Evolutionary conservation across 371 early-diverging fungal genomes (phyloP), one percentile per base, ranked within the genome.

Genomic region (Coemansia sp.): DNA sequence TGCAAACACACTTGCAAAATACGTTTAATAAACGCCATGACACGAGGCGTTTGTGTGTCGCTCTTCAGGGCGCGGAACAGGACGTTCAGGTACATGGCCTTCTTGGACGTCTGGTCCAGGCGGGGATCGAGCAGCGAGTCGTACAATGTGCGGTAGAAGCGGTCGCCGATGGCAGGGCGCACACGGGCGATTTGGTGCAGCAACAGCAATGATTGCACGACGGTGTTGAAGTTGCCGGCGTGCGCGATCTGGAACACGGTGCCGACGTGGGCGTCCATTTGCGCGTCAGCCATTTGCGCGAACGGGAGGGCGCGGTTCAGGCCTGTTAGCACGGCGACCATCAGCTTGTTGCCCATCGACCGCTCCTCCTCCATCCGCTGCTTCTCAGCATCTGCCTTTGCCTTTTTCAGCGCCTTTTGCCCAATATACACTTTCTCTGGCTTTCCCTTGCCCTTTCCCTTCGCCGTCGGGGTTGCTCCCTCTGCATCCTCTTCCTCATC

Each of bases 241-340:
- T 96, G 94, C 13, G 91, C 86, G 57, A 97, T 88, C 54, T 84
- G 88, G 86, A 94, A 97, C 39, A 98, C 82, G 27, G 88, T 87
- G 66, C 93, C 86, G 69, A 95, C 81, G 79, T 96, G 91, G 45
- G 86, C 83, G 57, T 93, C 88, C 69, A 88, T 89, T 78, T 85
- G 84, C n/a, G 82, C 83, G 68, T 90, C 89, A 3, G 88, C 86
- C 18, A 95, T 81, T 69, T 91, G 84, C 39, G 94, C 85, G 76
- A 89, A 98, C 22, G 95, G 96, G 80, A 95, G 92, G 10, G 95
- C 94, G 53, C 98, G 93, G 72, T 96, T 95, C 40, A 98, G 88
- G 67, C 98, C 98, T 0, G 97, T 96, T 53, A 98, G 81, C 27
- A 97, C 83, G 4, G 92, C 95, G n/a, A 91, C 90, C 78, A 97